Evolutionary conservation across 306 rosid species (phyloP), one percentile per base, ranked within the genome.

Genomic region (Castanea crenata): DNA sequence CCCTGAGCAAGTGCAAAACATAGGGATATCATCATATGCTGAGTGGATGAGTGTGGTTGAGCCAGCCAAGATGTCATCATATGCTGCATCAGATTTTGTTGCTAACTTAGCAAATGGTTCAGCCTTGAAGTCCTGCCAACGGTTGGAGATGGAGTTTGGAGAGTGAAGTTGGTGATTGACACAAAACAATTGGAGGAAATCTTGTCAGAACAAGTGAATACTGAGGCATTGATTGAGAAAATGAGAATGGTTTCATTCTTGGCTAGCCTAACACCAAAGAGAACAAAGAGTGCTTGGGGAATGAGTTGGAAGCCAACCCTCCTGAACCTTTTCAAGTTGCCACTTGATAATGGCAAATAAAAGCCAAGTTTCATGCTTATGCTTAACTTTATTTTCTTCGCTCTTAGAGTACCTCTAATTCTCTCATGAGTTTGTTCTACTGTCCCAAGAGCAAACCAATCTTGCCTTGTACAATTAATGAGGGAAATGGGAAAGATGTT

Each of bases 241-340:
- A 90, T 90, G 88, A 88, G 94, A 63, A 89, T 87, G 81, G 91
- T 87, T 74, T 91, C 92, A 63, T 77, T 80, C 23, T 65, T 89
- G 14, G 51, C 84, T n/a, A 86, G 87, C 56, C 80, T 85, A 27
- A 58, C 83, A 44, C 87, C 90, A 81, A 85, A 73, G 70, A 56
- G 81, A 63, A 76, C 71, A 44, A 82, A 76, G 81, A 84, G 63
- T 32, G 21, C 81, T 78, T 73, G 91, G 86, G 83, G 82, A 83
- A 13, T 55, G 9, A 82, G 87, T 25, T 78, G 91, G 88, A 88
- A 83, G 82, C 87, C 89, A 51, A 73, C 77, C 19, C 80, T 83
- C 31, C 73, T 80, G 14, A 69, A 6, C 46, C 18, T 84, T 46
- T 25, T 78, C n/a, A 67, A 67, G 67, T 16, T 59, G 6, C 79